phyloP scores from a whole-genome alignment of 2,329 filamentous ascomycete species.

The Coniella vitis region DNA sequence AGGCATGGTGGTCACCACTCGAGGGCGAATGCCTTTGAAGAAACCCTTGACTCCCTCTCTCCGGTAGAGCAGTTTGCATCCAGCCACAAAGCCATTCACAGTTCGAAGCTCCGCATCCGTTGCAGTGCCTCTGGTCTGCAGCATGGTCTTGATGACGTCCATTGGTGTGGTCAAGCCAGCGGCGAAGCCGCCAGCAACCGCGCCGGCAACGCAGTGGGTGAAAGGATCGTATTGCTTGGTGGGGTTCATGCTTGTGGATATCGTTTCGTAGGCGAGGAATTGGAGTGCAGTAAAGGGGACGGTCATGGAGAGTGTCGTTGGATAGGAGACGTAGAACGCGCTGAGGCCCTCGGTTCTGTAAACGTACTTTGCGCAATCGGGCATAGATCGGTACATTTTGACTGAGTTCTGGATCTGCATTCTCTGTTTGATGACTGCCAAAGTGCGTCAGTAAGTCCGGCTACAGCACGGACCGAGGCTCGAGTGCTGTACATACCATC shows the following conservation, averaged over 20 bases:
- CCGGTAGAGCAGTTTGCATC: slow-evolving; percentile 72
- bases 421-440: slow-evolving; percentile 90
- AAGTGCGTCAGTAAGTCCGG: slow-evolving; percentile 3
- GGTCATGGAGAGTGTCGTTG: slow-evolving; percentile 96
- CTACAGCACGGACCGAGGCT: background rate
- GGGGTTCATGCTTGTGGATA: slow-evolving; percentile 90
- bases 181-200: slow-evolving; percentile 85
- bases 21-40: slow-evolving; percentile 84
- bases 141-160: slow-evolving; percentile 95
- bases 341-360: slow-evolving; percentile 81
- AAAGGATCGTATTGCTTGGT: slow-evolving; percentile 79
- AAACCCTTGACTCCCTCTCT: slow-evolving; percentile 83
- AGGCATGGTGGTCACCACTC: slow-evolving; percentile 94
- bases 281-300: slow-evolving; percentile 96
- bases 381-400: slow-evolving; percentile 74
- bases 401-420: slow-evolving; percentile 98
- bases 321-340: slow-evolving; percentile 97
- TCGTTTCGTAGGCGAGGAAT: slow-evolving; percentile 95
- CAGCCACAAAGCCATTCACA: slow-evolving; percentile 75
- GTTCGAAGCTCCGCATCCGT: slow-evolving; percentile 72
- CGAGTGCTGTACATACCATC: slow-evolving; percentile 58
- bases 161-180: slow-evolving; percentile 92
- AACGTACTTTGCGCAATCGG: slow-evolving; percentile 80
- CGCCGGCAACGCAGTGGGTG: slow-evolving; percentile 89
- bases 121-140: slow-evolving; percentile 84